phyloP scores from a whole-genome alignment of 371 early-diverging fungal genomes.

The Rhizopus sp. region DNA sequence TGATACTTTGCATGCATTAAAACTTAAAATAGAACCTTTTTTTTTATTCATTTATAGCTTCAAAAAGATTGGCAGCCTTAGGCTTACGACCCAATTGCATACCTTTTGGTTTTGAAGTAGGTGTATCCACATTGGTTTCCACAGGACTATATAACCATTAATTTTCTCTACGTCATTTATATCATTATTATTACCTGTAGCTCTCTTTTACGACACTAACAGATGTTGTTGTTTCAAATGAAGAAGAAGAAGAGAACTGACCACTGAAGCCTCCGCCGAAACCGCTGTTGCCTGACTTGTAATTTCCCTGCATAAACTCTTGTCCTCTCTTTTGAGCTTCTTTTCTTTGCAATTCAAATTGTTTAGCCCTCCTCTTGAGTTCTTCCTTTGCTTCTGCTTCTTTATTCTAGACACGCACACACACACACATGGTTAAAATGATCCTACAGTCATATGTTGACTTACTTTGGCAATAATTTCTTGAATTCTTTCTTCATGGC shows the following conservation, averaged over 20 bases:
- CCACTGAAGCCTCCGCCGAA: conserved; percentile 20
- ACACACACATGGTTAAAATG: background rate
- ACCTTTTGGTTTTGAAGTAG: conserved; percentile 73
- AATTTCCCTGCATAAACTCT: conserved; percentile 55
- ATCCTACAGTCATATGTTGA: background rate
- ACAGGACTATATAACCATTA: background rate
- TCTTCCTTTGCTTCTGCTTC: conserved; percentile 97
- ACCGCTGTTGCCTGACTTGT: conserved; percentile 40
- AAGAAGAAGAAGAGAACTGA: conserved; percentile 44
- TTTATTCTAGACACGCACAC: conserved; percentile 81
- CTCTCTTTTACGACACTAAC: conserved; percentile 32
- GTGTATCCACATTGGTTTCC: conserved; percentile 29
- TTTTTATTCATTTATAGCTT: conserved; percentile 16
- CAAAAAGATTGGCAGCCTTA: conserved; percentile 77
- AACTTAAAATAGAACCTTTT: no score
- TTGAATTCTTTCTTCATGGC: conserved; percentile 95
- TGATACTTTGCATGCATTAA: no score
- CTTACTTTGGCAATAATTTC: conserved; percentile 89
- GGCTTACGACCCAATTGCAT: conserved; percentile 94
- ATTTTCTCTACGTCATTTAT: background rate
- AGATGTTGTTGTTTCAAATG: conserved; percentile 44
- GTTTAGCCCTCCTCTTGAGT: conserved; percentile 87
- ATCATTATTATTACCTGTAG: conserved; percentile 13
- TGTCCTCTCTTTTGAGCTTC: conserved; percentile 81
- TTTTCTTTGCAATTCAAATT: conserved; percentile 88